Evolutionary conservation across 768 basidiomycete species (phyloP).

Genomic region (Crepidotus variabilis): DNA sequence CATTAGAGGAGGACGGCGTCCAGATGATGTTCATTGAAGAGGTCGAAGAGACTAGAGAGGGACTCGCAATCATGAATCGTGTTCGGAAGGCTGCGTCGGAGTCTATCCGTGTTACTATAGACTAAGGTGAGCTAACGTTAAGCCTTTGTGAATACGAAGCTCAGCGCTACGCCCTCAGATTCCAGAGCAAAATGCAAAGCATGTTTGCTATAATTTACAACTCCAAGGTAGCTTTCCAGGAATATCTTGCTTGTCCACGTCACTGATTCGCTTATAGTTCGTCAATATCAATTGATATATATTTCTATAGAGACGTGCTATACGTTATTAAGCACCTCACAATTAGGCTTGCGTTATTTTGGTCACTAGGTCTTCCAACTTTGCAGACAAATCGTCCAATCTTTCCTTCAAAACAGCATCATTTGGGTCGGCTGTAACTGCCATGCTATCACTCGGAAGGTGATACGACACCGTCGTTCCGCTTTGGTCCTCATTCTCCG

Average conservation of each 20-base stretch:
- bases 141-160: too few species aligned
- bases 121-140: conserved; percentile 3
- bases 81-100: conserved; percentile 85
- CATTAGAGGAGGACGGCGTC: conserved; percentile 72
- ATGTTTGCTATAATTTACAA: too few species aligned
- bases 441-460: conserved; percentile 44
- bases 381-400: conserved; percentile 35
- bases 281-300: too few species aligned
- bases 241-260: too few species aligned
- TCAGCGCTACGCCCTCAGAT: too few species aligned
- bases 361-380: conserved; percentile 37
- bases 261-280: too few species aligned
- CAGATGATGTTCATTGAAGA: conserved; percentile 86
- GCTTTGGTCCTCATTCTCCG: conserved; percentile 30
- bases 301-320: too few species aligned
- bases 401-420: conserved; percentile 27
- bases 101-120: conserved; percentile 17
- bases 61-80: conserved; percentile 93
- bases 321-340: too few species aligned
- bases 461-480: conserved; percentile 45
- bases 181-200: too few species aligned
- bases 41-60: conserved; percentile 74
- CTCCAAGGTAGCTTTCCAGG: too few species aligned
- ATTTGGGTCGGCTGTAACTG: conserved; percentile 19
- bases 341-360: conserved; percentile 21